Evolutionary conservation across 306 rosid genomes (phyloP), one percentile per base, ranked within the genome.

Genomic region (Herpetospermum pedunculosum): DNA sequence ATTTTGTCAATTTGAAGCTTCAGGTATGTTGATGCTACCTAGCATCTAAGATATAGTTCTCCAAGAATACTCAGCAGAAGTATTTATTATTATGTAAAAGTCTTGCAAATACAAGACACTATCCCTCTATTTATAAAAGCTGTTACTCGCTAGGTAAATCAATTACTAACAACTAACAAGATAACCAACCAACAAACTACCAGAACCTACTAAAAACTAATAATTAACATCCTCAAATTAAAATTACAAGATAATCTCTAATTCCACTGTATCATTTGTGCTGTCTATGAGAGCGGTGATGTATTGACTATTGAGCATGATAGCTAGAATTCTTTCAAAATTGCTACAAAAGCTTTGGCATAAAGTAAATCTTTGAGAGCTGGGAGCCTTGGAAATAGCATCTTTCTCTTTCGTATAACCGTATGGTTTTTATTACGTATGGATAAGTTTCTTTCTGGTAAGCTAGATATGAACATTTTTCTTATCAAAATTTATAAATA

Each of bases 1-100:
- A 85, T 80, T 78, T 85, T 64, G 87, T 83, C 77, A 83, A 71
- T 79, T 79, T 85, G 83, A 85, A 85, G 84, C 85, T 83, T 72
- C 89, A 85, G 89, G 89, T 85, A 43, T 80, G 82, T 80, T 67
- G 60, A 53, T 53, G 30, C 15, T 6, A 53, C 29, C 15, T 53
- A 57, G 64, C 64, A 28, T 57, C 64, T 57, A 57, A 57, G 64
- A 57, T 14, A 14, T 29, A 28, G 64, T 57, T 28, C 64, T 13
- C 38, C 67, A 29, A 16, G 11, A 34, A 35, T 35, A 63, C 70
- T 63, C 6, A n/a, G 8, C 46, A n/a, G 46, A 35, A 37, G 70
- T n/a, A n/a, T 63, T 37, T 62, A 4, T 12, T 62, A 9, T 35
- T 35, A 18, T 62, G 29, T 7, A 30, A 60, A 60, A 59, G 68